A percentile compares a stretch with the other conserved stretches of the same genome.
Evolutionary conservation across 2,329 filamentous ascomycete genomes (phyloP).

Genomic region (Paraphaeosphaeria sporulosa): DNA sequence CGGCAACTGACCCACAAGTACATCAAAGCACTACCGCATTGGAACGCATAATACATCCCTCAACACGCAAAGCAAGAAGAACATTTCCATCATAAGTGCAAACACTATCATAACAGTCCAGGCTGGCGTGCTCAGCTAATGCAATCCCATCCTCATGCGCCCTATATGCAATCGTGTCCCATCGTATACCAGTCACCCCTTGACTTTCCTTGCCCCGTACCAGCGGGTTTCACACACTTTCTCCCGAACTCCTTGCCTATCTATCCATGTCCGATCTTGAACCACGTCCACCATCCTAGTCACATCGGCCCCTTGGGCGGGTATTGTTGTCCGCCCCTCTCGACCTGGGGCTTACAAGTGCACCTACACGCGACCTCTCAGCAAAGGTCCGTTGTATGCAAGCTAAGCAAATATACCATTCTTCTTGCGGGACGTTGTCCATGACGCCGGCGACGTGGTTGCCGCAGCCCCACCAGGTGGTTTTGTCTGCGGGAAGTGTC

Average conservation of each 20-base stretch:
- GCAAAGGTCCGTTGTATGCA: slow-evolving; percentile 59
- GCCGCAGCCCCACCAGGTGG: slow-evolving; percentile 72
- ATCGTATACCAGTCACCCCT: not conserved
- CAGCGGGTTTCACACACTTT: not conserved
- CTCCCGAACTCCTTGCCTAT: not conserved
- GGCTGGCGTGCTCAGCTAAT: not conserved
- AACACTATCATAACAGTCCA: slow-evolving; percentile 7
- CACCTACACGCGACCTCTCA: slow-evolving; percentile 51
- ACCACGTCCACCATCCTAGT: slow-evolving; percentile 26
- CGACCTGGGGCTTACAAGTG: slow-evolving; percentile 69
- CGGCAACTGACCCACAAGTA: no score
- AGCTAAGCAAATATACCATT: slow-evolving; percentile 72
- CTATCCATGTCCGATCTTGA: not conserved
- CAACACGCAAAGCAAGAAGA: not conserved
- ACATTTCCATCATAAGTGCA: not conserved
- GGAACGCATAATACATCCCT: no score
- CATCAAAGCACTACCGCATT: no score
- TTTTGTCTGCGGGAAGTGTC: slow-evolving; percentile 55
- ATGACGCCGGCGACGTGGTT: slow-evolving; percentile 68
- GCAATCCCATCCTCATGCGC: not conserved
- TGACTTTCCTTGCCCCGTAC: not conserved
- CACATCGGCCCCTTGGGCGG: slow-evolving; percentile 65
- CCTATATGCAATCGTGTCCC: not conserved
- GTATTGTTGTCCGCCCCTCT: slow-evolving; percentile 67
- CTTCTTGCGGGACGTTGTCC: slow-evolving; percentile 62